Base-by-base conservation (phyloP, 176 grass and related monocot species). In the Musa schizocarpa region DNA sequence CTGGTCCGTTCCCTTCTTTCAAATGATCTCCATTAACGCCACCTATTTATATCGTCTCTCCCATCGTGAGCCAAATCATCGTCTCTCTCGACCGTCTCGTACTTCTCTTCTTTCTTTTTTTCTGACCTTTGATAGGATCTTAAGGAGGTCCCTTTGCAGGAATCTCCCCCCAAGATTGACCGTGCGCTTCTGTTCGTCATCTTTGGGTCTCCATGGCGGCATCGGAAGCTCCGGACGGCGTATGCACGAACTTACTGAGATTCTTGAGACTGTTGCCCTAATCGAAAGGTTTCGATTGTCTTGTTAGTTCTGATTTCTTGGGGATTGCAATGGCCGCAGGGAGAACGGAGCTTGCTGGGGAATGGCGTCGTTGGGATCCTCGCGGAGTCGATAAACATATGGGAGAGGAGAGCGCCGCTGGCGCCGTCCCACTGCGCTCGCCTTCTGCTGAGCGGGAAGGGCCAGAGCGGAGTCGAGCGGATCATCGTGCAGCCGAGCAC, bases 401-500 rank as follows among this genome's bases (percentile, higher is more conserved):
- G 94, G 94, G 94, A 98, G 73, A 89, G 94, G 81, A 87, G 94
- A 73, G 78, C 58, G 2, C 94, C 94, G 0, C 77, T 98, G 81
- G 90, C 84, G 81, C 90, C 94, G 51, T 85, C 90, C 8, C 90
- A 98, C 51, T 93, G 94, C 19, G 86, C 89, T 19, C 90, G 90
- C 10, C 94, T 98, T 76, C 72, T 98, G 74, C 78, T 89, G 23
- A 69, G 90, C 53, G 84, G 84, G 74, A 93, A 68, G 88, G 73
- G 67, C 17, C 79, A 61, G 64, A 84, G 54, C 13, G 84, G 82
- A 64, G 88, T 98, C 53, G 80, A 88, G 8, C 84, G 84, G 55
- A 98, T 98, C 61, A 77, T 93, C 13, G 82, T 98, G 68, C 94
- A 98, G 77, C 90, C 94, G n/a, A 98, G 94, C 86, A 87, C 88